phyloP scores from a whole-genome alignment of 2,329 filamentous ascomycete genomes.

The Fusarium tanahbumbuense region DNA sequence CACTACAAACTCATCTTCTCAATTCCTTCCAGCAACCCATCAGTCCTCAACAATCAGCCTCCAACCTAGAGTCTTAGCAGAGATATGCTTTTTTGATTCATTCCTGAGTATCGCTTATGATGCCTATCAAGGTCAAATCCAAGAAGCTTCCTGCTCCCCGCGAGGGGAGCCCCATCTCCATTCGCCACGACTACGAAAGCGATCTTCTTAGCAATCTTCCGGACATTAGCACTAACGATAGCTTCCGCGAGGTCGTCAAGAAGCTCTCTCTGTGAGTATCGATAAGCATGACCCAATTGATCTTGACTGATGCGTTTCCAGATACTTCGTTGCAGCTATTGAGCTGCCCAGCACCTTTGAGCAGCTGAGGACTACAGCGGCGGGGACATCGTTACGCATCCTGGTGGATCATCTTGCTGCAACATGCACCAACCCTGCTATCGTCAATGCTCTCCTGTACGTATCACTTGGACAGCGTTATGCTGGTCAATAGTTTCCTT shows the following conservation, averaged over 20 bases:
- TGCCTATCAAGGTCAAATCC: constrained; percentile 55
- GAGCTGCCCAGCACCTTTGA: constrained; percentile 77
- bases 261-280: constrained; percentile 70
- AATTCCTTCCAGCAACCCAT: background rate
- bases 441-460: constrained; percentile 79
- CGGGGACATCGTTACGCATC: constrained; percentile 66
- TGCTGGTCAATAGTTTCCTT: background rate
- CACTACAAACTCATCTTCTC: background rate
- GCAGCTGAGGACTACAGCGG: constrained; percentile 74
- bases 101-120: constrained; percentile 25
- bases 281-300: background rate
- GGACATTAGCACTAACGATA: constrained; percentile 67
- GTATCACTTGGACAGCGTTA: constrained; percentile 48
- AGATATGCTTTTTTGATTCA: background rate
- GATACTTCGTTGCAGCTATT: constrained; percentile 72
- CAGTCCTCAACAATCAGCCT: background rate
- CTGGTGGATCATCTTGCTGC: constrained; percentile 73
- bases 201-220: constrained; percentile 16
- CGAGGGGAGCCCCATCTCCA: constrained; percentile 52
- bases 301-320: constrained; percentile 47
- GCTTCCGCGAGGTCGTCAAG: constrained; percentile 73
- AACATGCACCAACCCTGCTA: constrained; percentile 73
- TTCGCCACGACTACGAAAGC: constrained; percentile 51
- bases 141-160: constrained; percentile 50
- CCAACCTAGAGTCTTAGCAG: background rate